phyloP scores from a whole-genome alignment of 192 early-diverging fungal species.

The Umbelopsis isabellina region DNA sequence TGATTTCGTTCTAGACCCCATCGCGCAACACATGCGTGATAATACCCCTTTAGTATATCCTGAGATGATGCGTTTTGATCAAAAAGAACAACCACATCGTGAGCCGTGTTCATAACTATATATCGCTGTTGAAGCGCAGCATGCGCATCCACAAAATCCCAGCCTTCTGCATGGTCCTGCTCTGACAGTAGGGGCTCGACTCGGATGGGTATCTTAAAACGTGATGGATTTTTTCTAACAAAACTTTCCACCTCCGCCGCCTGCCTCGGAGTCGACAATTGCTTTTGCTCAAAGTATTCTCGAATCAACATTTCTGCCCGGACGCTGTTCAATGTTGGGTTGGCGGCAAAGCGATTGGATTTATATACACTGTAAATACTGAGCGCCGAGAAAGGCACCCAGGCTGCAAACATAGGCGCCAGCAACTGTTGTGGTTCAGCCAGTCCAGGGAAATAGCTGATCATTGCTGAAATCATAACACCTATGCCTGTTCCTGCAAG shows the following conservation, averaged over 20 bases:
- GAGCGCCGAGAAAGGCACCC: conserved; percentile 69
- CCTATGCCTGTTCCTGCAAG: conserved; percentile 54
- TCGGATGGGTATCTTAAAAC: conserved; percentile 45
- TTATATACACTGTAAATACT: conserved; percentile 75
- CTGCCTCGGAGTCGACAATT: conserved; percentile 38
- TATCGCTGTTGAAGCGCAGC: conserved; percentile 39
- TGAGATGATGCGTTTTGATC: conserved; percentile 45
- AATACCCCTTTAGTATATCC: conserved; percentile 67
- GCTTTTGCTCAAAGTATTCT: conserved; percentile 10
- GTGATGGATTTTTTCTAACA: conserved; percentile 48
- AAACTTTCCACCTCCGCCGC: conserved; percentile 51
- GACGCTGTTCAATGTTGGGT: conserved; percentile 62
- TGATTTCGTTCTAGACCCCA: conserved; percentile 29
- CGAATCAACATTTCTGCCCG: conserved; percentile 49
- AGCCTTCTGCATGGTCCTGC: conserved; percentile 35
- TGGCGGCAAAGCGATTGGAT: conserved; percentile 68
- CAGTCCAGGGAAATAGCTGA: conserved; percentile 44
- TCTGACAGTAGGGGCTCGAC: conserved; percentile 53
- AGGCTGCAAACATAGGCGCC: conserved; percentile 61
- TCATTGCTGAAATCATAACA: conserved; percentile 45
- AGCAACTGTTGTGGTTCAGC: conserved; percentile 26
- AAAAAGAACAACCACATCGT: conserved; percentile 61
- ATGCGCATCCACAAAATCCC: conserved; percentile 19
- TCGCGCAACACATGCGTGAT: conserved; percentile 54
- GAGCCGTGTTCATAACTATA: conserved; percentile 32